Evolutionary conservation across 192 early-diverging fungal genomes (phyloP), one percentile per base, ranked within the genome.

Genomic region (Cetraspora pellucida): DNA sequence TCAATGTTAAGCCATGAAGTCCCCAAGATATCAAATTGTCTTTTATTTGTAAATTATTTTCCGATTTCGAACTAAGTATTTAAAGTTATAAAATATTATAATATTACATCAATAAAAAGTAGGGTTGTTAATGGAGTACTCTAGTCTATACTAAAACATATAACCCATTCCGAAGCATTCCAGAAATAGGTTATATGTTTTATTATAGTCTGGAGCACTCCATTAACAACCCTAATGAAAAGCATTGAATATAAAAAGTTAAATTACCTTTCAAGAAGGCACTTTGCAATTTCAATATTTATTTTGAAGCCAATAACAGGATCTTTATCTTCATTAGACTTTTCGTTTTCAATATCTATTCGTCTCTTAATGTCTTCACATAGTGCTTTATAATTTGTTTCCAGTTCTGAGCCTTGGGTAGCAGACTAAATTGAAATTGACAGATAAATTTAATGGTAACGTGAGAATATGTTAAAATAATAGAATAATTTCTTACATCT

Each of bases 221-320:
- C n/a, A n/a, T n/a, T n/a, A n/a, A n/a, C n/a, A n/a, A n/a, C n/a
- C n/a, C 5, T 37, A 37, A 37, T 37, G 31, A 37, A 37, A 37
- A 37, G 2, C 5, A 21, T 55, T 21, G n/a, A 58, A 25, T n/a
- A 58, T 10, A 58, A 21, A n/a, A 21, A 10, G 7, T n/a, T 25
- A 23, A 3, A 2, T 58, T 58, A 58, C 55, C 55, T 58, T 58
- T 58, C 55, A 58, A 58, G 55, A 58, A 58, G 55, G 23, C 55
- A 58, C 6, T 58, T 58, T 3, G 55, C 55, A 58, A 58, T 58
- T 58, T 58, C 55, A 58, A 58, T 58, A 25, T 58, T 58, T 21
- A 58, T n/a, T 58, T 58, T 58, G 2, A 58, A 25, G 55, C 55
- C 8, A 21, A 58, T 58, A 0, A 8, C n/a, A 7, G 55, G 23